Base-by-base conservation (phyloP, 1,139 yeast species). In the Geotrichum citri-aurantii region DNA sequence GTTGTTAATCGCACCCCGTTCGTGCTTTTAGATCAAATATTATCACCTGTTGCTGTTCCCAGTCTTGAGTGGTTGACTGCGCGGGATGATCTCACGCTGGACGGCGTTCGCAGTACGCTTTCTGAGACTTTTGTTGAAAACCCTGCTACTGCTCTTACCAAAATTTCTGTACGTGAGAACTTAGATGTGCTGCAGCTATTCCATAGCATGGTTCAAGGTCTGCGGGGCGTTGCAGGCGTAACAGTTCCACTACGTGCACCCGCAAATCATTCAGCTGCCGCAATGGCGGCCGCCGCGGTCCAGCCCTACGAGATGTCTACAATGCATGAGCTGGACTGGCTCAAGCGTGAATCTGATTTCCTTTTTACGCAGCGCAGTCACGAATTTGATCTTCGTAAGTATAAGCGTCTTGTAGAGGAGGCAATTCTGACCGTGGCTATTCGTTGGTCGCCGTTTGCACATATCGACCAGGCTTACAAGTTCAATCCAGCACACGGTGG, bases 291-390 rank as follows among this genome's bases (percentile, higher is more conserved):
- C 49, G 10, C 50, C 46, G 23, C 10, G 21, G 50, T 46, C 6
- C 40, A 46, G 12, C n/a, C 44, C 23, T 52, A 52, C 23, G 55
- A 52, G 14, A 19, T 12, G 24, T 52, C 21, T 40, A 46, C 37
- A 12, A 19, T 52, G 23, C 23, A 21, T 12, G 42, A 52, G 46
- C 50, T 52, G n/a, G 23, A 44, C 3, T 31, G 12, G 12, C 46
- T 52, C 6, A 49, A 46, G 21, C 17, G 33, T 17, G 23, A 29
- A 29, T 52, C 17, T 23, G 14, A 19, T 6, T n/a, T 8, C 7
- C 19, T n/a, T 2, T 37, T 37, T 37, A 19, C 8, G n/a, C 17
- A 7, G n/a, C 7, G 19, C 14, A 12, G 5, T 37, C 44, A 37
- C 21, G 19, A 8, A n/a, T 37, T 37, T 37, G 44, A 37, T 8